Evolutionary conservation across 805 yeast species (phyloP).

Genomic region (Lipomyces sp.): DNA sequence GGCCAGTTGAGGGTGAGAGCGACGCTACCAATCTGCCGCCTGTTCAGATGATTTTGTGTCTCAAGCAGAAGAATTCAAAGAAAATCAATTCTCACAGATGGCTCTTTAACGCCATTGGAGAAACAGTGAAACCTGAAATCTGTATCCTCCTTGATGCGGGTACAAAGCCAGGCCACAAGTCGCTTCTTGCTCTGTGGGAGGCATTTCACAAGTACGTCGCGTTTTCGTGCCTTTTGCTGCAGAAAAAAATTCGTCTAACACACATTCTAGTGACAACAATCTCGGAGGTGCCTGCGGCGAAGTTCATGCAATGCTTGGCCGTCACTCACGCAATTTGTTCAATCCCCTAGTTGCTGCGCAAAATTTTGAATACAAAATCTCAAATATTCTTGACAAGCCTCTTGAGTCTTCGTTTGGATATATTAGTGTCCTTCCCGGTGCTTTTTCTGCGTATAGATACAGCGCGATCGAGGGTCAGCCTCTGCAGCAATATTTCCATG

Average conservation of each 20-base stretch:
- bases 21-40: constrained; percentile 61
- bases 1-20: constrained; percentile 58
- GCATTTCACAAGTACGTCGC: constrained; percentile 54
- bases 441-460: constrained; percentile 67
- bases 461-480: constrained; percentile 68
- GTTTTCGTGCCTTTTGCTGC: background rate
- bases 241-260: background rate
- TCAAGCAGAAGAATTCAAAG: constrained; percentile 66
- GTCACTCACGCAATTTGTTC: constrained; percentile 53
- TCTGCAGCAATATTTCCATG: constrained; percentile 67
- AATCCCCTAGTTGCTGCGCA: constrained; percentile 70
- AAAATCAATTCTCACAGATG: constrained; percentile 71
- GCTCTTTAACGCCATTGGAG: constrained; percentile 69
- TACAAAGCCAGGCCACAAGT: constrained; percentile 63
- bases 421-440: constrained; percentile 70
- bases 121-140: constrained; percentile 60
- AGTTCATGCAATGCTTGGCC: constrained; percentile 62
- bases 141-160: constrained; percentile 67
- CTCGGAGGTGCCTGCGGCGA: constrained; percentile 80
- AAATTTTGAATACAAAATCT: constrained; percentile 65
- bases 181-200: constrained; percentile 65
- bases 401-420: constrained; percentile 68
- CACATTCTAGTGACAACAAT: constrained; percentile 49
- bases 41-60: constrained; percentile 63
- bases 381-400: constrained; percentile 70